phyloP scores from a whole-genome alignment of 371 early-diverging fungal species.

The Syncephalastrum sp. region DNA sequence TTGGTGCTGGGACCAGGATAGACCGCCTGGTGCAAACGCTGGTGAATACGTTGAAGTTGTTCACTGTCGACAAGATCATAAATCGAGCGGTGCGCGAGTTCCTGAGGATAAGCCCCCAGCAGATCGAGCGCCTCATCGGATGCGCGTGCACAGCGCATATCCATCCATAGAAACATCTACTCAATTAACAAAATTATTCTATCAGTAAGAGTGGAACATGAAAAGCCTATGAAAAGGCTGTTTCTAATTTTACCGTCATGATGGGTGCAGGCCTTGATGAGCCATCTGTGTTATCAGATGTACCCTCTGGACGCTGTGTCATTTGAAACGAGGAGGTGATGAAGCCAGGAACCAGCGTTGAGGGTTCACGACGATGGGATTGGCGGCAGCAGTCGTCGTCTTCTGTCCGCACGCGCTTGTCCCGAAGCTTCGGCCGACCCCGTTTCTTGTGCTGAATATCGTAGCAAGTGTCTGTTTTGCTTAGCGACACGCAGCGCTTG shows the following conservation, averaged over 20 bases:
- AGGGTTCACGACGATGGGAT: neutral
- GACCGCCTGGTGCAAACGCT: conserved; percentile 24
- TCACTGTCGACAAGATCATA: conserved; percentile 51
- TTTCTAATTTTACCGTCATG: conserved; percentile 12
- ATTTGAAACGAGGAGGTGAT: conserved; percentile 12
- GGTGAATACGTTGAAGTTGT: conserved; percentile 40
- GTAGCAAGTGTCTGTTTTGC: conserved; percentile 70
- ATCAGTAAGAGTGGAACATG: too few species aligned
- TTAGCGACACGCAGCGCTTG: conserved; percentile 71
- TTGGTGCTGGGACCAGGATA: conserved; percentile 1
- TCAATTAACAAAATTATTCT: neutral
- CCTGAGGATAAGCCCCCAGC: conserved; percentile 61
- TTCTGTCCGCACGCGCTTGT: conserved; percentile 25
- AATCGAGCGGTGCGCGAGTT: conserved; percentile 57
- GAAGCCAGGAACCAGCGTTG: conserved; percentile 9
- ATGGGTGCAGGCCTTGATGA: neutral
- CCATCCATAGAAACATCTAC: conserved; percentile 49
- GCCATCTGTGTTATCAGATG: neutral
- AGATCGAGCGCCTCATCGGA: conserved; percentile 53
- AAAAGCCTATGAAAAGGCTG: neutral
- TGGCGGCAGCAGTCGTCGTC: conserved; percentile 1
- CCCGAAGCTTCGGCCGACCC: conserved; percentile 74
- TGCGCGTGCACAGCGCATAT: conserved; percentile 55
- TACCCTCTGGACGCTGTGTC: conserved; percentile 14
- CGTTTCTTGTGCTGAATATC: conserved; percentile 83